Evolutionary conservation across 1,284 basidiomycete species (phyloP), one percentile per base, ranked within the genome.

Genomic region (Naganishia liquefaciens): DNA sequence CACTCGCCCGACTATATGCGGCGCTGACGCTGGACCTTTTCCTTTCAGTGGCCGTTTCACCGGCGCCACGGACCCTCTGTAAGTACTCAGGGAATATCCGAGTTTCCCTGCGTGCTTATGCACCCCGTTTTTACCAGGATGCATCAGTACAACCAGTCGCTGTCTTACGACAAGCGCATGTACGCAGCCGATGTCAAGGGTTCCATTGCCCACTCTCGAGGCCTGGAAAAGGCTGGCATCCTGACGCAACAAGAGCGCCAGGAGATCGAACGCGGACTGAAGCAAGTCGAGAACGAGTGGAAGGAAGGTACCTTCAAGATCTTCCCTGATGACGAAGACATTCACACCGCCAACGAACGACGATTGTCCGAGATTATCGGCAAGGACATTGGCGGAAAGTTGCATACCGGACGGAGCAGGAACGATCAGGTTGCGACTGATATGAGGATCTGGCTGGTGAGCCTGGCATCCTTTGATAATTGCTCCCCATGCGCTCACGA

Each of bases 371-470:
- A 99, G 81, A 81, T 98, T 66, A 92, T 99, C 66, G 95, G 95
- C 0, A 83, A 88, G 23, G 78, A 79, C 60, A 84, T 94, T 11
- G 91, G 90, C 25, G 93, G 93, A 9, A 96, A 95, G 79, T 82
- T 97, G 47, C 95, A 99, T 77, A 99, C 96, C 0, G 96, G 95
- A 43, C 87, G 95, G 64, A 94, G 91, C 66, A 85, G 95, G 62
- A 99, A 99, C 78, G 95, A 99, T 77, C 95, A 99, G 79, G 94
- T 97, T 67, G 93, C 93, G 5, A 99, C 95, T 3, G 95, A 99
- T 76, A 91, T 98, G 89, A 88, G 95, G 21, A 80, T 99, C 21
- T 99, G 95, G 95, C 83, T 99, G 39, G 73, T 75, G 44, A 71
- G 73, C 70, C n/a, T 28, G 6, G 11, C 43, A 10, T 1, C 23